These are phyloP conservation scores for Arabidopsis lyrata DNA, from an alignment of 441 rosid genomes.

Conservation along the genomic window DNA sequence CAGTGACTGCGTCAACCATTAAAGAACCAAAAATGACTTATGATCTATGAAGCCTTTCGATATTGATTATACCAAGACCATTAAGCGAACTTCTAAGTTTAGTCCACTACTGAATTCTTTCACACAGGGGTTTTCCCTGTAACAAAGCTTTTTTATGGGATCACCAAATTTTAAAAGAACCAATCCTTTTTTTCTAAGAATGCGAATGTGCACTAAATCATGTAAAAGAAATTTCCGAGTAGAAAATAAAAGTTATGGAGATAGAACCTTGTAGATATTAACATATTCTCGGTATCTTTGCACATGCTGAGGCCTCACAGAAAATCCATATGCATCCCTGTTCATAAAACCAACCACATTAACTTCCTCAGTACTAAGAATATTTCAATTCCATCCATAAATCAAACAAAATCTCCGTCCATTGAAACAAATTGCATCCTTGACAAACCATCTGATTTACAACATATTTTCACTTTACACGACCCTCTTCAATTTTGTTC, in stretches of 20 bases:
- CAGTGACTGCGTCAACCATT: slow-evolving; percentile 1
- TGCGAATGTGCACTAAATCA: slow-evolving; percentile 1
- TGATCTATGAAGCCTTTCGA: neutral
- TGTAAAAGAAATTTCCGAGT: neutral
- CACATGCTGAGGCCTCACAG: too few relatives aligned
- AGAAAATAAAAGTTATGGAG: slow-evolving; percentile 23
- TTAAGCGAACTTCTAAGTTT: slow-evolving; percentile 1
- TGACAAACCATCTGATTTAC: slow-evolving; percentile 35
- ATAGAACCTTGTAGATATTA: too few relatives aligned
- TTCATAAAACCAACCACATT: slow-evolving; percentile 21
- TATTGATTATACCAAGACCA: neutral
- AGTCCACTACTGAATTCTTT: slow-evolving; percentile 3
- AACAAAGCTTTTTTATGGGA: neutral
- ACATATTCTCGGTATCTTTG: too few relatives aligned
- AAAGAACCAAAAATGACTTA: slow-evolving; percentile 1
- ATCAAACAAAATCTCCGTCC: neutral
- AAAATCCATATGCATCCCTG: slow-evolving; percentile 97
- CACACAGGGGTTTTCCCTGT: neutral
- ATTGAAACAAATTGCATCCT: slow-evolving; percentile 33
- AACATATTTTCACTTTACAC: neutral
- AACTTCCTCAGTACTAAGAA: slow-evolving; percentile 3
- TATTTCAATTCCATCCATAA: slow-evolving; percentile 19
- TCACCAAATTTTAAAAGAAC: neutral
- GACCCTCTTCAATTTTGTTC: neutral
- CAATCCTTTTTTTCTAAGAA: neutral